These are phyloP conservation scores for Triticum aestivum DNA, from an alignment of 176 grass and related monocot genomes.

Conservation along the genomic window DNA sequence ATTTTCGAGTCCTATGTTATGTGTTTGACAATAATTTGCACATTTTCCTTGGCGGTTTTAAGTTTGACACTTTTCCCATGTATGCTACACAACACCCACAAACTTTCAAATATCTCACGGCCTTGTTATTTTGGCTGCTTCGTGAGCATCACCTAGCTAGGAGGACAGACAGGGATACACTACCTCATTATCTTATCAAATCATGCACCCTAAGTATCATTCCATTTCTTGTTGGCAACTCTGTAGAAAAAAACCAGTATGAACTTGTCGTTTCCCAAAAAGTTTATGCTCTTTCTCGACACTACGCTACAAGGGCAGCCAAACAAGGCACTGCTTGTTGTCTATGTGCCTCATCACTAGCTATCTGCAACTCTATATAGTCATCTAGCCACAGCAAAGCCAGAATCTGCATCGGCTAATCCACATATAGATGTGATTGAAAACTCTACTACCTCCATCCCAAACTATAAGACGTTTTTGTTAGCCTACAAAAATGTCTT, in stretches of 20 bases:
- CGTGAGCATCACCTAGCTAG: constrained; percentile 5
- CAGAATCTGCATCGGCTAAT: not conserved
- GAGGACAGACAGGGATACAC: constrained; percentile 46
- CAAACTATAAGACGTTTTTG: no score
- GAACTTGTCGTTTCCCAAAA: constrained; percentile 17
- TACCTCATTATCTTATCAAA: constrained; percentile 45
- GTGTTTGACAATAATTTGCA: not conserved
- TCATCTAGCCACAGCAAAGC: not conserved
- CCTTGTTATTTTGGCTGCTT: constrained; percentile 34
- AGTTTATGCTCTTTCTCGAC: constrained; percentile 22
- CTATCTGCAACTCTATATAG: not conserved
- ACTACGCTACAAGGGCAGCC: not conserved
- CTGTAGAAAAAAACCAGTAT: not conserved
- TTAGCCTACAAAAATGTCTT: no score
- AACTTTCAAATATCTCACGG: constrained; percentile 22
- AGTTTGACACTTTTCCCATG: not conserved
- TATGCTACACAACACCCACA: constrained; percentile 7
- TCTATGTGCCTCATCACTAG: not conserved
- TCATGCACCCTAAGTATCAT: constrained; percentile 13
- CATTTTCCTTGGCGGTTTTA: not conserved
- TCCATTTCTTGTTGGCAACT: constrained; percentile 16
- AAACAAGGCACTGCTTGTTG: not conserved
- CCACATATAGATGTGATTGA: not conserved
- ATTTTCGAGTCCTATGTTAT: not conserved
- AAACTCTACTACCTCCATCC: no score